Evolutionary conservation across 768 basidiomycete species (phyloP), one percentile per base, ranked within the genome.

Genomic region (Calocybe indica): DNA sequence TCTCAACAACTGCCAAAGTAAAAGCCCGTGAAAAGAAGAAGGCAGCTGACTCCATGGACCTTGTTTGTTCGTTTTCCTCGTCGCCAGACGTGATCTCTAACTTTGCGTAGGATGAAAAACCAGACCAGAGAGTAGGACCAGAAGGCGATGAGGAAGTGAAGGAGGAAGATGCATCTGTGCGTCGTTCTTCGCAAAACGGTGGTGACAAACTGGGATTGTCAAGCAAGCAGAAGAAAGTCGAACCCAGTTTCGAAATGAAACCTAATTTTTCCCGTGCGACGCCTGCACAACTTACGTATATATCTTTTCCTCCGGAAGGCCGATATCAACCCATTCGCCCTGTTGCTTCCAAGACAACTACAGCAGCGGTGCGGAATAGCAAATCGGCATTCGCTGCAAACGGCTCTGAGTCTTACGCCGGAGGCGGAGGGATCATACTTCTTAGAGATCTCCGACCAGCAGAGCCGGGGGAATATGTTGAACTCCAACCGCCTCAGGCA

Each of bases 1-100:
- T 99, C 36, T 96, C 92, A 6, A 98, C 96, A 0, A 99, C 96
- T 1, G 95, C 93, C 0, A 95, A 92, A 64, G 92, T 89, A n/a
- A 92, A 91, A 63, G 93, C 93, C 1, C 78, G 96, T 53, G 92
- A 93, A 61, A 94, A 89, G 76, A 88, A 82, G 58, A 92, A 96
- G 66, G 90, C 88, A 38, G 88, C 80, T 37, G 88, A 88, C 40
- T 72, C 74, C 1, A 92, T 93, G 83, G 90, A 95, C 14, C 76
- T 81, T 43, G 92, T 93, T 56, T 67, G 83, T 66, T n/a, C 7
- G 22, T 30, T 1, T 37, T 46, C 45, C 6, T 15, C 9, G 37
- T 35, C n/a, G 11, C 41, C 13, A 32, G 22, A 33, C 22, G 30
- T 9, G 12, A 41, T 51, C 66, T 7, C 67, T 45, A 44, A 29